Evolutionary conservation across 2,329 filamentous ascomycete species (phyloP), one percentile per base, ranked within the genome.

Genomic region (Exophiala sideris): DNA sequence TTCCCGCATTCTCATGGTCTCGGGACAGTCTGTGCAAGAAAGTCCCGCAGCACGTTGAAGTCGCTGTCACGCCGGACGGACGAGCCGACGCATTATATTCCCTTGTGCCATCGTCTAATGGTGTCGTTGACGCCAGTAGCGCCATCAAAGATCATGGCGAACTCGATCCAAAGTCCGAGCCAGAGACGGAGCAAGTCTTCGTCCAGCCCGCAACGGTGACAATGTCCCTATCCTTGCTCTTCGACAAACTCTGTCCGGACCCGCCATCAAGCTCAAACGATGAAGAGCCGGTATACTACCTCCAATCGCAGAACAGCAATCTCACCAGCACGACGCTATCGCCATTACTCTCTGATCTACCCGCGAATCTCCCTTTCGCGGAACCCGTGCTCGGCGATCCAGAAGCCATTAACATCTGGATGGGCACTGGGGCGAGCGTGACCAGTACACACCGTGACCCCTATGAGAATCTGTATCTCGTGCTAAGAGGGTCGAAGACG

Each of bases 221-320:
- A 16, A 61, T 64, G 62, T 56, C 52, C 0, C 36, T 64, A 1
- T 52, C 58, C 12, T 47, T 47, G 2, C 56, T 64, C 12, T 48
- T 64, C 7, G 45, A 57, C 10, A 52, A 56, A 29, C 50, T 63
- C 7, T 42, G 50, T 40, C 24, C 45, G 4, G 5, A 4, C 16
- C 3, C 21, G 9, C 24, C 11, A 20, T 3, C 36, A 1, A 11
- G 32, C 45, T n/a, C 10, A n/a, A 36, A 14, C 3, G 16, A 9
- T 3, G 14, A 16, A 5, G 38, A 36, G 14, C 59, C 59, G 39
- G 49, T 62, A 16, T 58, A 60, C 56, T 64, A 64, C 44, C 62
- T 64, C 8, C 62, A 64, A 45, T 64, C 62, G 2, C 62, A 64
- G 34, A 61, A 64, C 53, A 59, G 55, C 42, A 64, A 64, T 41